phyloP scores from a whole-genome alignment of 2,329 filamentous ascomycete species.

The Escovopsis sp. region DNA sequence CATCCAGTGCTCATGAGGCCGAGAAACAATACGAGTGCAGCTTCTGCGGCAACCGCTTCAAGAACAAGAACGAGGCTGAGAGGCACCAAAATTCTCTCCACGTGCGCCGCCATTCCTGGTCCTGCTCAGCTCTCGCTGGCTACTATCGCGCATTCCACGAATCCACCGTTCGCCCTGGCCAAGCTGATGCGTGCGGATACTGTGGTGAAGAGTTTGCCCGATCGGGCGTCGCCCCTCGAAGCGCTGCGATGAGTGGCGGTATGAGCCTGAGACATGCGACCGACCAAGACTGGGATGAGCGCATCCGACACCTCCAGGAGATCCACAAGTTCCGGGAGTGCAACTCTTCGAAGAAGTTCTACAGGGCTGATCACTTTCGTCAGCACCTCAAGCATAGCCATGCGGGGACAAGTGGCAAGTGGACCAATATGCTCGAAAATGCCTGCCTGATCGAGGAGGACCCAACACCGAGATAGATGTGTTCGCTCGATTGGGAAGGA shows the following conservation, averaged over 20 bases:
- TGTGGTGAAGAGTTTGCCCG: constrained; percentile 79
- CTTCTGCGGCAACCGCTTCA: constrained; percentile 90
- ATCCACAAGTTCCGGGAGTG: constrained; percentile 96
- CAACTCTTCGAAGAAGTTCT: constrained; percentile 98
- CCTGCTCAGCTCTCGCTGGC: constrained; percentile 70
- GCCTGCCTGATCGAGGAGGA: constrained; percentile 91
- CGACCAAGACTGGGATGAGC: constrained; percentile 75
- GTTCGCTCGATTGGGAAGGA: not conserved
- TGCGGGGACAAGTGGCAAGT: constrained; percentile 89
- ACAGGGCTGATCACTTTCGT: constrained; percentile 90
- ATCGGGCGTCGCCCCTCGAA: constrained; percentile 27
- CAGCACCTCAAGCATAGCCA: constrained; percentile 98
- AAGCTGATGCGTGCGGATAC: constrained; percentile 78
- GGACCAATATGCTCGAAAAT: constrained; percentile 96
- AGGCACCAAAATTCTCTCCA: constrained; percentile 93
- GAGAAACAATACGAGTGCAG: constrained; percentile 94
- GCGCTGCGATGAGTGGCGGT: constrained; percentile 18
- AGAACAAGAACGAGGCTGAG: constrained; percentile 97
- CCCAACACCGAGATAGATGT: constrained; percentile 16
- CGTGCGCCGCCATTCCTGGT: constrained; percentile 88
- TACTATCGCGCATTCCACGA: constrained; percentile 78
- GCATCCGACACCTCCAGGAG: constrained; percentile 75
- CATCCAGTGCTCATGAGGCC: constrained; percentile 61
- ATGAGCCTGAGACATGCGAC: constrained; percentile 38
- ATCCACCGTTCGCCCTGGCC: constrained; percentile 50